phyloP scores from a whole-genome alignment of 202 grass and related monocot species.

The Hordeum pubiflorum region DNA sequence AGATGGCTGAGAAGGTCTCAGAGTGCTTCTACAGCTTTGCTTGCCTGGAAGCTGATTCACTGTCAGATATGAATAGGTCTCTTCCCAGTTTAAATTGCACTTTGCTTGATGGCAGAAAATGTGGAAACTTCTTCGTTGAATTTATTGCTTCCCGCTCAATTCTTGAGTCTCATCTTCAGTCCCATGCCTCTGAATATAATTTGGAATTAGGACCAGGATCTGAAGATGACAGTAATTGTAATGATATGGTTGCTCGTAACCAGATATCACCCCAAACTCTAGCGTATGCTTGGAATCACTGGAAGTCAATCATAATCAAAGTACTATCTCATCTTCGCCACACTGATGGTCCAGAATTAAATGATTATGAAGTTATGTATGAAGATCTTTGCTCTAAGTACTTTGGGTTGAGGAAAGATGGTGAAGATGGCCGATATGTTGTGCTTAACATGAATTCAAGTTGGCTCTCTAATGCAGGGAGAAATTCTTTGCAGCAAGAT shows the following conservation, averaged over 20 bases:
- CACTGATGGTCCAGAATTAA: not conserved
- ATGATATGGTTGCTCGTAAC: constrained; percentile 31
- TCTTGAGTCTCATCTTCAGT: constrained; percentile 52
- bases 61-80: constrained; percentile 37
- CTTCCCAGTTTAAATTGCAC: constrained; percentile 19
- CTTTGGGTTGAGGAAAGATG: constrained; percentile 53
- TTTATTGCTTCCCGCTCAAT: constrained; percentile 38
- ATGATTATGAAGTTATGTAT: constrained; percentile 1
- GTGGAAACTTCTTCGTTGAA: constrained; percentile 29
- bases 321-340: constrained; percentile 27
- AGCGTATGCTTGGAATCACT: constrained; percentile 41
- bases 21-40: constrained; percentile 33
- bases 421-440: not conserved
- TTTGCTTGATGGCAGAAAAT: constrained; percentile 37
- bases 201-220: constrained; percentile 20
- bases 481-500: constrained; percentile 24
- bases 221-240: constrained; percentile 8
- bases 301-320: constrained; percentile 34
- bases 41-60: constrained; percentile 40
- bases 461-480: constrained; percentile 40
- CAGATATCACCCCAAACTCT: constrained; percentile 38
- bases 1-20: constrained; percentile 39
- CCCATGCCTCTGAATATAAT: constrained; percentile 12
- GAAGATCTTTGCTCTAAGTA: constrained; percentile 57
- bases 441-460: constrained; percentile 50